Conservation (phyloP, 192 early-diverging fungal genomes). For the Linnemannia exigua region DNA sequence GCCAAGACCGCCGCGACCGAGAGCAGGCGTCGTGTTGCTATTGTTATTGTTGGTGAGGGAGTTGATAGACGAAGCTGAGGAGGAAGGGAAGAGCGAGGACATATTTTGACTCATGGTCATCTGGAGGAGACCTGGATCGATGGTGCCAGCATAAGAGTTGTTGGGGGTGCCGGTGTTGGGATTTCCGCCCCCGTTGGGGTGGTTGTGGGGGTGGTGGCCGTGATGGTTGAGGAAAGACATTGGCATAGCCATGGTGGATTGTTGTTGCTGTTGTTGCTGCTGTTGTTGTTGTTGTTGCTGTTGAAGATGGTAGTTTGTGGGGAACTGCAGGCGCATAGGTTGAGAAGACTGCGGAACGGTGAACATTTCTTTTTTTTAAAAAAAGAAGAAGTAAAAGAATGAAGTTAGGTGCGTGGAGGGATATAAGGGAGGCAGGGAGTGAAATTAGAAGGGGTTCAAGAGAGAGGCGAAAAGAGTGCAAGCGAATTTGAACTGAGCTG, state of each 20-base stretch:
- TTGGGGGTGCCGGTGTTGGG: constrained; percentile 35
- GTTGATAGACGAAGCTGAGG: constrained; percentile 41
- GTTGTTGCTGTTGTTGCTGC: constrained; percentile 44
- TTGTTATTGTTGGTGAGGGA: constrained; percentile 24
- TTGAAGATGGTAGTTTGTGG: constrained; percentile 54
- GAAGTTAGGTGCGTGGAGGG: neutral
- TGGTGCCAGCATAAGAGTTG: constrained; percentile 48
- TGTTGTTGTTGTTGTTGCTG: constrained; percentile 47
- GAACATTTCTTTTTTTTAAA: constrained; percentile 29
- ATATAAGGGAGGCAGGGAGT: neutral
- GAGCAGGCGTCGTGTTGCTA: neutral
- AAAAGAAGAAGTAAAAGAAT: neutral
- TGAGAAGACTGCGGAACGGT: constrained; percentile 39
- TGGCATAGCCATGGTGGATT: constrained; percentile 44
- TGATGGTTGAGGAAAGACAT: constrained; percentile 41
- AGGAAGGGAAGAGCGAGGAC: constrained; percentile 38
- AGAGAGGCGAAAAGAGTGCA: neutral
- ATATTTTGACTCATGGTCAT: constrained; percentile 55
- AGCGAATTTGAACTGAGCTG: neutral
- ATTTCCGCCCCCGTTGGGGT: neutral
- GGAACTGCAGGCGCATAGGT: constrained; percentile 50
- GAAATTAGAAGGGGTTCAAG: too few relatives aligned
- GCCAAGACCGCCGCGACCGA: constrained; percentile 27
- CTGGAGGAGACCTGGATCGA: constrained; percentile 51
- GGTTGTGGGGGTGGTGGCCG: constrained; percentile 15